Evolutionary conservation across 495 filamentous ascomycete genomes (phyloP).

Genomic region (Aspergillus steynii): DNA sequence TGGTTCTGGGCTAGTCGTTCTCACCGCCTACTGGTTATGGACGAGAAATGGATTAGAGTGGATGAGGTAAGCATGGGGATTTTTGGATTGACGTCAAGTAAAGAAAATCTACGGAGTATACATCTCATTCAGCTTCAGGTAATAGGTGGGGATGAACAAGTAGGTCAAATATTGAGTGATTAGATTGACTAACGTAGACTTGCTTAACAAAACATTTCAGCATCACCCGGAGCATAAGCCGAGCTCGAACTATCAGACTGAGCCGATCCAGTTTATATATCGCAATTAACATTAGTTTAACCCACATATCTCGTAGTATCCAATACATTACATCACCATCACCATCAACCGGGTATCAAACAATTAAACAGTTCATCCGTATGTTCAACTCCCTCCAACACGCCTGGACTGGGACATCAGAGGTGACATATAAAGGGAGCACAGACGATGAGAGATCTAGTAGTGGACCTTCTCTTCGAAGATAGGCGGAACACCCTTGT

Average conservation of each 20-base stretch:
- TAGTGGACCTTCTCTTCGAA: conserved; percentile 66
- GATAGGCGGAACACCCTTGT: conserved; percentile 72
- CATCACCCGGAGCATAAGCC: neutral
- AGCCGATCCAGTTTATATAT: neutral
- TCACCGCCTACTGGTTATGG: neutral
- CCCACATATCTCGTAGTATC: neutral
- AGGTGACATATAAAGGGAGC: neutral
- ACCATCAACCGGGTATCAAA: neutral
- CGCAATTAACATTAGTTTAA: neutral
- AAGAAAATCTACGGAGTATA: too few species aligned
- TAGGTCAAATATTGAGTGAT: neutral
- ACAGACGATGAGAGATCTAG: conserved; percentile 3
- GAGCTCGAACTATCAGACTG: neutral
- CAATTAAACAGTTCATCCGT: neutral
- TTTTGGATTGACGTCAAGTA: too few species aligned
- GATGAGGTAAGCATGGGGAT: too few species aligned
- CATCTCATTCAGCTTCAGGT: too few species aligned
- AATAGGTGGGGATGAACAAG: too few species aligned
- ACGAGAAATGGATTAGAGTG: too few species aligned
- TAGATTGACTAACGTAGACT: neutral
- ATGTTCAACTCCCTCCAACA: neutral
- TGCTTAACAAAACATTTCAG: neutral
- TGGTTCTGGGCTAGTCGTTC: neutral
- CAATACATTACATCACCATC: neutral
- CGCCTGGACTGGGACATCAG: neutral